phyloP scores from a whole-genome alignment of 148 eudicot species.

The Rhododendron ovatum region DNA sequence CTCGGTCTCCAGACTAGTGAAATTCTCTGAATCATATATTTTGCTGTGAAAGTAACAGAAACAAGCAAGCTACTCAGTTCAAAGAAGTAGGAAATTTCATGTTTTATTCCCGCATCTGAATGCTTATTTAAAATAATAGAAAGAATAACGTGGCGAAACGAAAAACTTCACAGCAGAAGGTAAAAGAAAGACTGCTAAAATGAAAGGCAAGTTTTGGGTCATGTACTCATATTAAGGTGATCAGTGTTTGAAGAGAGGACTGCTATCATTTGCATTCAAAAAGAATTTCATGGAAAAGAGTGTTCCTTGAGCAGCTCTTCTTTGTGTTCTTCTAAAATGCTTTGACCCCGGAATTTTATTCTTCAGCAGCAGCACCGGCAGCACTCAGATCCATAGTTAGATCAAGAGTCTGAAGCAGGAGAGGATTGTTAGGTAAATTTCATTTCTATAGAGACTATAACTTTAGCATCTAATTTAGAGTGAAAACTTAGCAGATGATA shows the following conservation, averaged over 20 bases:
- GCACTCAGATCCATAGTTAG: constrained; percentile 41
- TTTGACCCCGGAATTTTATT: neutral
- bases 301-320: constrained; percentile 8
- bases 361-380: constrained; percentile 36
- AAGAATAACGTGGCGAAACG: neutral
- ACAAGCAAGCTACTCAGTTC: neutral
- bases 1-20: neutral
- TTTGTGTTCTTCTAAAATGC: neutral
- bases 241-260: neutral
- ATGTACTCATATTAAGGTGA: neutral
- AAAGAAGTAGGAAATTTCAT: neutral
- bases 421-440: neutral
- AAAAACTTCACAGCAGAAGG: neutral
- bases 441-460: neutral
- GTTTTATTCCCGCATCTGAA: neutral
- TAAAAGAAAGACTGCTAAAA: neutral
- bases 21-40: neutral
- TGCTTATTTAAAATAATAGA: neutral
- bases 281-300: neutral
- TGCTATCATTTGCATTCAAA: neutral
- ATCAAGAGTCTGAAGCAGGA: constrained; percentile 32
- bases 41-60: neutral
- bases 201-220: neutral
- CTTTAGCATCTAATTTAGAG: neutral
- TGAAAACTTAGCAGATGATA: neutral